Conservation (phyloP, 2,329 filamentous ascomycete species). For the Ophiognomonia clavigignenti-juglandacearum region DNA sequence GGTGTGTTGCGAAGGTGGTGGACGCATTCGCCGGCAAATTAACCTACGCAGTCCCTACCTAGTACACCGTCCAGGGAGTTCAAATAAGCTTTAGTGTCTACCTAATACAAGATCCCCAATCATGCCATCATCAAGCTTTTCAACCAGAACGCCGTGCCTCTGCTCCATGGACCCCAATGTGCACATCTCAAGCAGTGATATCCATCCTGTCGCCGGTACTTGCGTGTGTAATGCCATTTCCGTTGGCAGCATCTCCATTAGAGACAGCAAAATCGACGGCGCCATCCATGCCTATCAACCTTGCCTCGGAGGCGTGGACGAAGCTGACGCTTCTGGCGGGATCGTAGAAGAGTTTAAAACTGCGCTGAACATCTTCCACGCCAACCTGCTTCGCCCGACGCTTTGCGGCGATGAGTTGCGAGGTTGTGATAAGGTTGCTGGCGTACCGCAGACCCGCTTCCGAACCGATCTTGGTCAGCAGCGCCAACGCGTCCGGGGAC, state of each 20-base stretch:
- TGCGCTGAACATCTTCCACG: conserved; percentile 86
- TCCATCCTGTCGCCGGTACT: conserved; percentile 36
- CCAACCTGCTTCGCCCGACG: conserved; percentile 77
- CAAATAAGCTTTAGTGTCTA: background rate
- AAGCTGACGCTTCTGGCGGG: conserved; percentile 84
- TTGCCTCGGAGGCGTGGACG: conserved; percentile 83
- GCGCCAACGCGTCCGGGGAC: conserved; percentile 80
- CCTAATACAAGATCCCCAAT: conserved; percentile 7
- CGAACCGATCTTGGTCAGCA: conserved; percentile 92
- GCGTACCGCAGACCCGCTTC: conserved; percentile 91
- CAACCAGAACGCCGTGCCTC: conserved; percentile 14
- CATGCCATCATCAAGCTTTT: conserved; percentile 6
- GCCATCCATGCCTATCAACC: conserved; percentile 85
- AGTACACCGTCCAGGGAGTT: conserved; percentile 9
- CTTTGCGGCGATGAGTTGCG: conserved; percentile 82
- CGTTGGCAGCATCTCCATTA: conserved; percentile 41
- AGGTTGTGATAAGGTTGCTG: conserved; percentile 96
- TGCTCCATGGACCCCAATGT: background rate
- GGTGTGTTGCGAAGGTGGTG: too few species aligned
- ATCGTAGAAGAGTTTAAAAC: conserved; percentile 93
- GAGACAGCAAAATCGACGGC: conserved; percentile 63
- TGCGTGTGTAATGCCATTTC: background rate
- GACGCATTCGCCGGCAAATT: conserved; percentile 6
- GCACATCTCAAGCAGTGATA: conserved; percentile 30
- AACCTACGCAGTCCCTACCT: conserved; percentile 10